These are phyloP conservation scores for Penicillium macrosclerotiorum DNA, from an alignment of 495 filamentous ascomycete genomes.

Conservation along the genomic window DNA sequence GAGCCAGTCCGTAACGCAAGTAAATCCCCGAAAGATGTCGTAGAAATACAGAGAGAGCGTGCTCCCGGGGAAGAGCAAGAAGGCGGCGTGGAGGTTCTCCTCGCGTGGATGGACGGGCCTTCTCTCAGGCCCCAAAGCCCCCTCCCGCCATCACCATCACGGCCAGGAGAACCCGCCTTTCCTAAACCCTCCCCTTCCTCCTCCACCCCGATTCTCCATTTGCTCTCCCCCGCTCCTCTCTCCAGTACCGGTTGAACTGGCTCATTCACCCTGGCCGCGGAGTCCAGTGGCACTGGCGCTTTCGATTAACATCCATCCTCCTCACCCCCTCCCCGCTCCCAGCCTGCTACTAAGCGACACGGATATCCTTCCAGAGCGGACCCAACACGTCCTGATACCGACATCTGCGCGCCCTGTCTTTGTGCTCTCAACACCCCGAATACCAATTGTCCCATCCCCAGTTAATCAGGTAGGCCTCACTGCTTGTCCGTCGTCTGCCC, in stretches of 20 bases:
- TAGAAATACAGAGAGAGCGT: too few relatives aligned
- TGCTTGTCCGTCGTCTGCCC: conserved; percentile 3
- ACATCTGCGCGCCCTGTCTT: conserved; percentile 18
- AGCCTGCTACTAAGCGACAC: conserved; percentile 48
- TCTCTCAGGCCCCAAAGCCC: background rate
- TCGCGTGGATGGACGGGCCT: too few relatives aligned
- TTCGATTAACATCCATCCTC: too few relatives aligned
- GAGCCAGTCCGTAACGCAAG: too few relatives aligned
- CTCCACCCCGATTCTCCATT: conserved; percentile 4
- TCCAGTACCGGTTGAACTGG: conserved; percentile 1
- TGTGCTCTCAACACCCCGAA: conserved; percentile 3
- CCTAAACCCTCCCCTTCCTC: conserved; percentile 20
- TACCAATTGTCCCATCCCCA: conserved; percentile 21
- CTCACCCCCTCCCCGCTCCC: conserved; percentile 37
- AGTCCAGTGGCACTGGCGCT: conserved; percentile 22
- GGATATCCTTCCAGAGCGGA: conserved; percentile 38
- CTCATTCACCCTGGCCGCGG: conserved; percentile 14
- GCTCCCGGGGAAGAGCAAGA: too few relatives aligned
- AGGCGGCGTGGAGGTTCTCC: too few relatives aligned
- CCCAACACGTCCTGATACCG: conserved; percentile 34
- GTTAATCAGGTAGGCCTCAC: conserved; percentile 20
- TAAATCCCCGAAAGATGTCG: too few relatives aligned
- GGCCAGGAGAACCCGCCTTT: conserved; percentile 34
- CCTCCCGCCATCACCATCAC: conserved; percentile 27
- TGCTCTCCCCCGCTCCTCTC: conserved; percentile 1